These are phyloP conservation scores for Flaveria linearis DNA, from an alignment of 129 eudicot genomes.

Conservation along the genomic window DNA sequence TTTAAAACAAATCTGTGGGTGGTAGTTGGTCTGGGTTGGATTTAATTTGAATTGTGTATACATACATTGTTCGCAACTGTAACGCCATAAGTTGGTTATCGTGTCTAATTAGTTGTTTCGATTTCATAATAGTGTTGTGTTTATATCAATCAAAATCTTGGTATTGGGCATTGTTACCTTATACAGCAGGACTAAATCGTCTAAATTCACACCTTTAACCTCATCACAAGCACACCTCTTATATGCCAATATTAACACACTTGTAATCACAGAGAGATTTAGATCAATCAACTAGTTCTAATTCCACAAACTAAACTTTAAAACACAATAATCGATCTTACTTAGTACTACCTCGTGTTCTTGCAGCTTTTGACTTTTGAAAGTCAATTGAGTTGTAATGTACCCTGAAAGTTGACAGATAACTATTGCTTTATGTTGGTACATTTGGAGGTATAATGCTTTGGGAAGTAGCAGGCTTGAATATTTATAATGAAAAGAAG, in stretches of 20 bases:
- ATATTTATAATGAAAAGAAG: conserved; percentile 7
- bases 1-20: not conserved
- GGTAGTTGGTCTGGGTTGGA: conserved; percentile 10
- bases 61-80: not conserved
- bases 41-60: not conserved
- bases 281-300: not conserved
- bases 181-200: not conserved
- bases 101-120: not conserved
- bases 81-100: not conserved
- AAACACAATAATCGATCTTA: conserved; percentile 3
- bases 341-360: conserved; percentile 1
- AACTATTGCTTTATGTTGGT: conserved; percentile 17
- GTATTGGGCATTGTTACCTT: not conserved
- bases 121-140: not conserved
- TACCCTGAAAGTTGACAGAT: conserved; percentile 11
- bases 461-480: conserved; percentile 15
- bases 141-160: conserved; percentile 2
- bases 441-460: not conserved
- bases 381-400: conserved; percentile 1
- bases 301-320: conserved; percentile 8
- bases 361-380: conserved; percentile 9
- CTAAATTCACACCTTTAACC: not conserved
- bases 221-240: conserved; percentile 9
- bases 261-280: conserved; percentile 18
- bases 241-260: not conserved